These are phyloP conservation scores for Tetradesmus lagerheimii DNA, from an alignment of 139 green algal genomes.

Conservation along the genomic window DNA sequence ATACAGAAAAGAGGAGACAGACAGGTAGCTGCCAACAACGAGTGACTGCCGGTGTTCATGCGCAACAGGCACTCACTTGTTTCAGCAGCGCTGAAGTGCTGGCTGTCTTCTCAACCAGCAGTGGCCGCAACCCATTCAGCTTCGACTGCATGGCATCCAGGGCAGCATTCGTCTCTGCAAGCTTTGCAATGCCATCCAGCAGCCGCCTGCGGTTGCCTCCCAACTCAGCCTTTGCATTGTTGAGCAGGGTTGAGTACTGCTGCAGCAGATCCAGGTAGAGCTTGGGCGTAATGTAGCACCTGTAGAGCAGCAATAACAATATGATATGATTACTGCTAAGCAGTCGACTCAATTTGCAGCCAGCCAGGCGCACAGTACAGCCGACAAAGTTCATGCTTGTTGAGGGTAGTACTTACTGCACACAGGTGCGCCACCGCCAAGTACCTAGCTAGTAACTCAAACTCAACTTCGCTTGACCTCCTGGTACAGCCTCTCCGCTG, in stretches of 20 bases:
- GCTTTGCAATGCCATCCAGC: conserved; percentile 84
- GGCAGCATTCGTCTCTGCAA: conserved; percentile 80
- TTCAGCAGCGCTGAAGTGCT: conserved; percentile 74
- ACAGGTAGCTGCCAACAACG: too few relatives aligned
- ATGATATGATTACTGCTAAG: too few relatives aligned
- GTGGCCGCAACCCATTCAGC: conserved; percentile 78
- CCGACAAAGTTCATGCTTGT: too few relatives aligned
- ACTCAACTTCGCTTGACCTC: conserved; percentile 70
- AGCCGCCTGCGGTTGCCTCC: conserved; percentile 72
- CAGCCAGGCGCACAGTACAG: too few relatives aligned
- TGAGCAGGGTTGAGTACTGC: conserved; percentile 77
- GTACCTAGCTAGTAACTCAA: too few relatives aligned
- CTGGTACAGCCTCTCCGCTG: conserved; percentile 65
- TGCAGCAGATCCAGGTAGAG: conserved; percentile 89
- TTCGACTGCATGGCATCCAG: conserved; percentile 85
- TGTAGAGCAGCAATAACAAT: conserved; percentile 7
- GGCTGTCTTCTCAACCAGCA: conserved; percentile 81
- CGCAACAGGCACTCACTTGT: conserved; percentile 47
- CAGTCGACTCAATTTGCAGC: too few relatives aligned
- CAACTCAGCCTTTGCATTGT: conserved; percentile 58
- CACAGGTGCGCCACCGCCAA: neutral
- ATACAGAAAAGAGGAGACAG: too few relatives aligned
- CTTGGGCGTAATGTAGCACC: conserved; percentile 89
- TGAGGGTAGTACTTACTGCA: too few relatives aligned
- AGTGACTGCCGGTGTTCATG: neutral